Percentiles rank a stretch among this genome's conserved stretches.
Evolutionary conservation across 805 yeast genomes (phyloP).

Genomic region (Candida chauliodis): DNA sequence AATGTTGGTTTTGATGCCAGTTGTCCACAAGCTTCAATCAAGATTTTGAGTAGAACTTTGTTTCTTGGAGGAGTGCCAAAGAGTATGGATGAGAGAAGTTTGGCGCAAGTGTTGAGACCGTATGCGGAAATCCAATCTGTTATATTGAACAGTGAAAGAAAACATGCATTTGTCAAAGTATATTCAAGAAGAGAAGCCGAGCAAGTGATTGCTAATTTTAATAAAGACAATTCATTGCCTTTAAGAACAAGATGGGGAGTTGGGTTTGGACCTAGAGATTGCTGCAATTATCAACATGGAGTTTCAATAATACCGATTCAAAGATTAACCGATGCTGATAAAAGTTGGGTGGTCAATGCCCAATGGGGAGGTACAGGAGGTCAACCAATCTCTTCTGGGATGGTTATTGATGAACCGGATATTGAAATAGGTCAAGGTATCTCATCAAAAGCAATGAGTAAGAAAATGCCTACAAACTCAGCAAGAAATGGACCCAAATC

Average conservation of each 20-base stretch:
- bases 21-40: constrained; percentile 74
- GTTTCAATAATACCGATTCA: constrained; percentile 80
- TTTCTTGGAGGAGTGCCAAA: constrained; percentile 93
- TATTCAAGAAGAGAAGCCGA: constrained; percentile 92
- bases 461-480: constrained; percentile 88
- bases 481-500: constrained; percentile 84
- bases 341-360: constrained; percentile 81
- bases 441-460: constrained; percentile 85
- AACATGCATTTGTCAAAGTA: constrained; percentile 94
- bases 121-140: constrained; percentile 90
- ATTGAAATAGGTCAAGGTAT: constrained; percentile 94
- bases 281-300: constrained; percentile 93
- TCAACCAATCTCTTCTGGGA: constrained; percentile 68
- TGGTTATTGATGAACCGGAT: constrained; percentile 94
- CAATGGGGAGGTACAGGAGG: constrained; percentile 99
- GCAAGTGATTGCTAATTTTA: constrained; percentile 67
- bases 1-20: constrained; percentile 66
- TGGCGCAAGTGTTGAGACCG: constrained; percentile 71
- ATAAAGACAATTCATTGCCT: constrained; percentile 57
- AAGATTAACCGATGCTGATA: constrained; percentile 92
- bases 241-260: constrained; percentile 97
- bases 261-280: constrained; percentile 97
- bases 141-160: constrained; percentile 81
- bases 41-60: constrained; percentile 83
- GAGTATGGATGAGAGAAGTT: constrained; percentile 70